Conservation (phyloP, 345 rosid genomes). For the Lenwebbia sp. region DNA sequence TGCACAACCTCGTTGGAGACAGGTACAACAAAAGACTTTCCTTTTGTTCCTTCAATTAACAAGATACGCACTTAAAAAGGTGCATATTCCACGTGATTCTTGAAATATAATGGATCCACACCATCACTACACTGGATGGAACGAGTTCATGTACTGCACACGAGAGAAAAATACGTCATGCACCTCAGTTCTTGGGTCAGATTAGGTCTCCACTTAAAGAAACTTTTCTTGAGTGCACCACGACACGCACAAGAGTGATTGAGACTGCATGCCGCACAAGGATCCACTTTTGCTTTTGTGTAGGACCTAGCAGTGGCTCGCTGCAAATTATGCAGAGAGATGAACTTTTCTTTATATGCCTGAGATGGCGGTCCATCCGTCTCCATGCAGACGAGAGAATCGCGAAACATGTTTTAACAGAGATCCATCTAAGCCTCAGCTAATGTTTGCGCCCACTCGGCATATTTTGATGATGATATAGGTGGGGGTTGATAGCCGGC, state of each 20-base stretch:
- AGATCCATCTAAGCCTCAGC: neutral
- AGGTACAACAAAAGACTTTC: constrained; percentile 16
- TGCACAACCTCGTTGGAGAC: constrained; percentile 84
- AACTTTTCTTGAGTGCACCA: neutral
- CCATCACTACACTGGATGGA: neutral
- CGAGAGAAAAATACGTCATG: neutral
- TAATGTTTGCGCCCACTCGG: neutral
- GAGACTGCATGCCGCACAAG: neutral
- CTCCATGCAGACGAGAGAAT: neutral
- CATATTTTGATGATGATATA: neutral
- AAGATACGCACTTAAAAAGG: neutral
- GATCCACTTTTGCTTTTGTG: neutral
- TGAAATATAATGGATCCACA: neutral
- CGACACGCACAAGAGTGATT: neutral
- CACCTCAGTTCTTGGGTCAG: neutral
- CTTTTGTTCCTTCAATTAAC: neutral
- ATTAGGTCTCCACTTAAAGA: neutral
- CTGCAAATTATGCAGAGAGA: neutral
- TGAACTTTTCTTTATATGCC: neutral
- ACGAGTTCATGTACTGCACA: neutral
- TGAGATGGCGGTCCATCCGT: neutral
- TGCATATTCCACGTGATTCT: neutral
- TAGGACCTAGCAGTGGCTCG: neutral
- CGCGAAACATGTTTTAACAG: neutral
- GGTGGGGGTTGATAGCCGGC: constrained; percentile 39